Evolutionary conservation across 164 flowering plant species (phyloP).

Genomic region (Platanus orientalis): DNA sequence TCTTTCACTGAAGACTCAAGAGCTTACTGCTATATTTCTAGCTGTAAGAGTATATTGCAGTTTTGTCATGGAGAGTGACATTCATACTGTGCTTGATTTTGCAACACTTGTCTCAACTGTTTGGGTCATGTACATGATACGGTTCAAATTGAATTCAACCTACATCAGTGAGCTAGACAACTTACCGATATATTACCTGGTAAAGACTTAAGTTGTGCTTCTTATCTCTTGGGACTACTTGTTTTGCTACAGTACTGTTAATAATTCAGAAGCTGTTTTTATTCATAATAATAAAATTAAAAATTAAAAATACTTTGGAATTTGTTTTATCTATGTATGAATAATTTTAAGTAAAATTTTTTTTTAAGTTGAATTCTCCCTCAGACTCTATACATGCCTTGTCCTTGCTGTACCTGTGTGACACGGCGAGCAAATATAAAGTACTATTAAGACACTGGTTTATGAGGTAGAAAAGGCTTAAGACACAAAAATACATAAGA

Average conservation of each 20-base stretch:
- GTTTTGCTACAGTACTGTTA: background rate
- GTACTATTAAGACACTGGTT: too few relatives aligned
- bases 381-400: background rate
- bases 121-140: conserved; percentile 86
- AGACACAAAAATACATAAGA: too few relatives aligned
- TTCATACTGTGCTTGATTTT: conserved; percentile 63
- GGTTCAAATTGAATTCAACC: conserved; percentile 61
- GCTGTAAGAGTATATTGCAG: conserved; percentile 56
- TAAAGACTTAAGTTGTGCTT: conserved; percentile 14
- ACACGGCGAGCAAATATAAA: background rate
- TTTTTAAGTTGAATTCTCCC: too few relatives aligned
- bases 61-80: conserved; percentile 44
- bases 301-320: too few relatives aligned
- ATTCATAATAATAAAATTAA: too few relatives aligned
- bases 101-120: conserved; percentile 46
- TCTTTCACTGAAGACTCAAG: conserved; percentile 82
- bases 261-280: too few relatives aligned
- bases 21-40: conserved; percentile 67
- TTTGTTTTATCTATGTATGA: too few relatives aligned
- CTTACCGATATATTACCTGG: conserved; percentile 53
- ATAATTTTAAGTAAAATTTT: too few relatives aligned
- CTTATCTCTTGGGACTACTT: background rate
- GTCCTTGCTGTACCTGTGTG: background rate
- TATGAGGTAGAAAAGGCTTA: too few relatives aligned
- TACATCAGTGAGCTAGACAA: conserved; percentile 71